Evolutionary conservation across 1,139 yeast species (phyloP).

Genomic region (Tardiomyces digboiensis): DNA sequence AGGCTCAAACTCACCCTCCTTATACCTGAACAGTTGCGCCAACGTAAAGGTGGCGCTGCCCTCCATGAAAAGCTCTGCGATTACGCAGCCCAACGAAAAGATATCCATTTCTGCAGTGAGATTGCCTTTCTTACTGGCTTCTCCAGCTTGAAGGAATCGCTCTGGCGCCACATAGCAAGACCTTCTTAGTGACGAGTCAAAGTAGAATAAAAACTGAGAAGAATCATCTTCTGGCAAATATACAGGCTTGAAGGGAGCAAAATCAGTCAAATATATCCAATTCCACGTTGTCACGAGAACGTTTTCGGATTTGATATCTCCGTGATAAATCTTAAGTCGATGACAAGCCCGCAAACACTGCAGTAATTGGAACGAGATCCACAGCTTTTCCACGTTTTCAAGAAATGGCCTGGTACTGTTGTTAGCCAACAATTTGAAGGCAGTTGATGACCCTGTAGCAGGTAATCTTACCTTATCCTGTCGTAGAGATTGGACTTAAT

Average conservation of each 20-base stretch:
- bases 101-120: conserved; percentile 70
- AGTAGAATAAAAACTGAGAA: conserved; percentile 85
- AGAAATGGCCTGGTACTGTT: conserved; percentile 71
- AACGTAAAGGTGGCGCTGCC: conserved; percentile 82
- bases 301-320: conserved; percentile 89
- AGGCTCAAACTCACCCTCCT: conserved; percentile 58
- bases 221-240: conserved; percentile 91
- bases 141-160: conserved; percentile 43
- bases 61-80: conserved; percentile 81
- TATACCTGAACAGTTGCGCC: conserved; percentile 79
- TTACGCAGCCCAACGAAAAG: conserved; percentile 85
- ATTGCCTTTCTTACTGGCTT: conserved; percentile 4
- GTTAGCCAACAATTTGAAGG: not conserved
- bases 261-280: conserved; percentile 78
- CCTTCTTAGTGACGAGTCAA: conserved; percentile 81
- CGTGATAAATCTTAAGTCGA: conserved; percentile 55
- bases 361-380: conserved; percentile 76
- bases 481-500: conserved; percentile 75
- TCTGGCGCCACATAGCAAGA: conserved; percentile 95
- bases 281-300: conserved; percentile 82
- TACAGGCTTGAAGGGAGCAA: conserved; percentile 78
- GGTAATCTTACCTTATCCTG: conserved; percentile 39
- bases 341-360: conserved; percentile 58
- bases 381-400: conserved; percentile 70
- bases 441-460: conserved; percentile 2